These are phyloP conservation scores for Begonia masoniana DNA, from an alignment of 306 rosid genomes.

Conservation along the genomic window DNA sequence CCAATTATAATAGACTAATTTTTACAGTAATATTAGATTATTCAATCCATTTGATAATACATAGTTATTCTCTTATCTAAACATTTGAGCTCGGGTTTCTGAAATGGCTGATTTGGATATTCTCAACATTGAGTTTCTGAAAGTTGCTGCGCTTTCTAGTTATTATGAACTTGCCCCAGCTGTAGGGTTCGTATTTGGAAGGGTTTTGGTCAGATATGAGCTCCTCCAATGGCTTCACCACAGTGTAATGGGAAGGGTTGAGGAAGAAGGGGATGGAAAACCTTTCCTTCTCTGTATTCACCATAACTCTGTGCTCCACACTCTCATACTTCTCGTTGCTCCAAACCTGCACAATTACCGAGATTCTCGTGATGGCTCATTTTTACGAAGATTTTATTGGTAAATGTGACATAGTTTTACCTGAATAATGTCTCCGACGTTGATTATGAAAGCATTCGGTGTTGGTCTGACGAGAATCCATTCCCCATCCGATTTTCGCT, in stretches of 20 bases:
- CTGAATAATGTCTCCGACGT: constrained; percentile 48
- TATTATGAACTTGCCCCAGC: constrained; percentile 40
- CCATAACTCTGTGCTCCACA: constrained; percentile 50
- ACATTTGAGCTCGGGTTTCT: constrained; percentile 4
- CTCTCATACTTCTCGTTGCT: constrained; percentile 56
- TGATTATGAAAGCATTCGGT: constrained; percentile 48
- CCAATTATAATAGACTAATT: no score
- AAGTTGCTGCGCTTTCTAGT: constrained; percentile 24
- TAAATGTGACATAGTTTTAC: constrained; percentile 6
- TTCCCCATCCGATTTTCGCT: constrained; percentile 36
- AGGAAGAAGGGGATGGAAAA: constrained; percentile 42
- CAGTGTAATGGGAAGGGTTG: constrained; percentile 41
- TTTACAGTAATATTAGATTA: no score
- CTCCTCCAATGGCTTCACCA: constrained; percentile 33
- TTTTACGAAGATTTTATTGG: no score
- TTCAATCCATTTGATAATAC: no score
- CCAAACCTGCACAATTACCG: constrained; percentile 47
- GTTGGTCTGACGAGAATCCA: constrained; percentile 51
- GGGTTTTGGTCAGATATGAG: constrained; percentile 27
- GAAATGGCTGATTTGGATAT: constrained; percentile 33
- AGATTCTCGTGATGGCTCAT: no score
- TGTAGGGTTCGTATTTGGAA: constrained; percentile 32
- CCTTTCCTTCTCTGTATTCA: constrained; percentile 36
- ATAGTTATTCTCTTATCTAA: no score
- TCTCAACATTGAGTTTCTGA: constrained; percentile 31